phyloP scores from a whole-genome alignment of 495 filamentous ascomycete species.

The Tuber microsphaerosporum region DNA sequence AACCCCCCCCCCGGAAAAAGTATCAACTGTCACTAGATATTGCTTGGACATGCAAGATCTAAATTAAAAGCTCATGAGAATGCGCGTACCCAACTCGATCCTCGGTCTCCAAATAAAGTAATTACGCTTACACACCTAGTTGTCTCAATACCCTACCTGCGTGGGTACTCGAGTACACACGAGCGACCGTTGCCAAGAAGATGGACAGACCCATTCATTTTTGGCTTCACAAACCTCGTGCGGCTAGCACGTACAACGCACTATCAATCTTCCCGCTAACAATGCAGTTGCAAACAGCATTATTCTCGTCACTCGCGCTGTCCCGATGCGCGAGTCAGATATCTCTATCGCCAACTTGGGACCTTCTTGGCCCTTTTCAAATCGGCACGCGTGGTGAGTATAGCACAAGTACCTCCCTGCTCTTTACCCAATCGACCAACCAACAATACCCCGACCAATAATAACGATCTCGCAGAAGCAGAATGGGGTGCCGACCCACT shows the following conservation, averaged over 20 bases:
- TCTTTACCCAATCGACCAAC: not conserved
- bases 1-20: too few species aligned
- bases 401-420: constrained; percentile 5
- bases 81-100: too few species aligned
- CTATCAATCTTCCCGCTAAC: not conserved
- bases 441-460: not conserved
- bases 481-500: constrained; percentile 57
- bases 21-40: too few species aligned
- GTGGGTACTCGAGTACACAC: not conserved
- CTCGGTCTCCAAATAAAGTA: too few species aligned
- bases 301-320: constrained; percentile 10
- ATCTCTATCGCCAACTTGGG: constrained; percentile 44
- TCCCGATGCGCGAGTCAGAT: constrained; percentile 18
- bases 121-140: too few species aligned
- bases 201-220: not conserved
- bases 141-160: too few species aligned
- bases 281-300: constrained; percentile 18
- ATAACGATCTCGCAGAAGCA: constrained; percentile 46
- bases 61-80: too few species aligned
- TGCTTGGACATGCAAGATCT: too few species aligned
- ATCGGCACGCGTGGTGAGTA: constrained; percentile 54
- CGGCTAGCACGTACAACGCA: not conserved
- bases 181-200: not conserved
- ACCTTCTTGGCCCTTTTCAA: constrained; percentile 56
- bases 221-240: not conserved